Conservation (phyloP, 2,329 filamentous ascomycete species). For the Talaromyces sp. region DNA sequence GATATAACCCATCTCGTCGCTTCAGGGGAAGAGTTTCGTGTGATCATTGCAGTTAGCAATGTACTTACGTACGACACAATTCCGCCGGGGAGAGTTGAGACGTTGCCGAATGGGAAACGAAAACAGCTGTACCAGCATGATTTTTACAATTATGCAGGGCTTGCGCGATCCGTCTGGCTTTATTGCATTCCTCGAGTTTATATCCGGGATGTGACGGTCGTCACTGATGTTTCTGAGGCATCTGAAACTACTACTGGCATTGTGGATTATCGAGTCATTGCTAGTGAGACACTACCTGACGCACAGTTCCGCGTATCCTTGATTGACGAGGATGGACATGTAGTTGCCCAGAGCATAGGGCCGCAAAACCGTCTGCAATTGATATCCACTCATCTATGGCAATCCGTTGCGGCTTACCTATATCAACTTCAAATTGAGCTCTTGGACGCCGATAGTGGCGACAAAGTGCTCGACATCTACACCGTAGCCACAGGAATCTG, state of each 20-base stretch:
- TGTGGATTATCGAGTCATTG: neutral
- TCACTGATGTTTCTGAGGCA: neutral
- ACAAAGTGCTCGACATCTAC: neutral
- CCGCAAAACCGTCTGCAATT: neutral
- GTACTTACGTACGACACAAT: neutral
- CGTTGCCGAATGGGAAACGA: neutral
- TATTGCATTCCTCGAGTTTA: neutral
- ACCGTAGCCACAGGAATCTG: neutral
- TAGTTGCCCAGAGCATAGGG: neutral
- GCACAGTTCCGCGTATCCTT: neutral
- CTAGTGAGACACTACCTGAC: neutral
- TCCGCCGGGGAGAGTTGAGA: neutral
- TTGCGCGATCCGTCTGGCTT: neutral
- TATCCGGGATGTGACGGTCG: neutral
- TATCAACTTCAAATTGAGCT: neutral
- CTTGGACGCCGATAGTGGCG: neutral
- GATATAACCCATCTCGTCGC: neutral
- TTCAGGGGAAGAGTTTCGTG: neutral
- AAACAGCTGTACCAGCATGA: neutral
- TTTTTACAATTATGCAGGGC: neutral
- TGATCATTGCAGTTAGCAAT: neutral
- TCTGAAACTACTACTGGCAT: neutral
- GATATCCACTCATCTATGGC: neutral
- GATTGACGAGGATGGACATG: neutral
- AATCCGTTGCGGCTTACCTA: neutral